These are phyloP conservation scores for Mycena kentingensis DNA, from an alignment of 768 basidiomycete genomes.

Conservation along the genomic window DNA sequence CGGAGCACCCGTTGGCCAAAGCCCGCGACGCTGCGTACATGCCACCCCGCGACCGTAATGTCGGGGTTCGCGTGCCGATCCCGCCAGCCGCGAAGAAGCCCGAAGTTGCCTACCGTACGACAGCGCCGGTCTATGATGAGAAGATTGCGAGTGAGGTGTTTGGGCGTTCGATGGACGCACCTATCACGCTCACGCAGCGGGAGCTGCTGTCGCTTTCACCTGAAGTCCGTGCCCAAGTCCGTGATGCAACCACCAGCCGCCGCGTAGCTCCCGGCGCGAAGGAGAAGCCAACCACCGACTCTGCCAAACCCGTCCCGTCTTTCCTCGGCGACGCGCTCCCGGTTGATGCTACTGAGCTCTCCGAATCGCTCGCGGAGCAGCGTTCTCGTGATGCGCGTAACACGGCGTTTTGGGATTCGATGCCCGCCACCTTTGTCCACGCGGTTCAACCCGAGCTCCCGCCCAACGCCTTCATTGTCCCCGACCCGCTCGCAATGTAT, in stretches of 20 bases:
- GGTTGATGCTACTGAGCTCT: not conserved
- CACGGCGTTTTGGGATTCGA: not conserved
- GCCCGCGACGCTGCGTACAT: conserved; percentile 16
- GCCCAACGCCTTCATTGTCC: not conserved
- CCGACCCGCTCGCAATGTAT: not conserved
- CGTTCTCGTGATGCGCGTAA: not conserved
- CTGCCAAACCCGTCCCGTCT: not conserved
- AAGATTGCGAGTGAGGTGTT: conserved; percentile 17
- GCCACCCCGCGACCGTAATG: conserved; percentile 16
- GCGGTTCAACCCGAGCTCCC: not conserved
- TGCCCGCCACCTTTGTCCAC: not conserved
- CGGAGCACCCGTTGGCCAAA: conserved; percentile 6
- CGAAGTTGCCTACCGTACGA: conserved; percentile 22
- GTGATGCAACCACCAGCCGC: conserved; percentile 20
- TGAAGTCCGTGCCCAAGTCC: conserved; percentile 21
- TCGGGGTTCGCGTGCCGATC: conserved; percentile 7
- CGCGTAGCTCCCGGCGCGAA: not conserved
- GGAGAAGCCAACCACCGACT: not conserved
- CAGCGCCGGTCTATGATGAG: conserved; percentile 23
- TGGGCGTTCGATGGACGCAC: conserved; percentile 19
- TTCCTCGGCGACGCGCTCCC: not conserved
- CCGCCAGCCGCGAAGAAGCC: conserved; percentile 7
- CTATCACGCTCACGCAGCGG: conserved; percentile 22
- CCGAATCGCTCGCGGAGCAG: not conserved
- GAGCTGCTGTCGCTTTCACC: conserved; percentile 25